Evolutionary conservation across 179 eudicot species (phyloP).

Genomic region (Pouteria campechiana): DNA sequence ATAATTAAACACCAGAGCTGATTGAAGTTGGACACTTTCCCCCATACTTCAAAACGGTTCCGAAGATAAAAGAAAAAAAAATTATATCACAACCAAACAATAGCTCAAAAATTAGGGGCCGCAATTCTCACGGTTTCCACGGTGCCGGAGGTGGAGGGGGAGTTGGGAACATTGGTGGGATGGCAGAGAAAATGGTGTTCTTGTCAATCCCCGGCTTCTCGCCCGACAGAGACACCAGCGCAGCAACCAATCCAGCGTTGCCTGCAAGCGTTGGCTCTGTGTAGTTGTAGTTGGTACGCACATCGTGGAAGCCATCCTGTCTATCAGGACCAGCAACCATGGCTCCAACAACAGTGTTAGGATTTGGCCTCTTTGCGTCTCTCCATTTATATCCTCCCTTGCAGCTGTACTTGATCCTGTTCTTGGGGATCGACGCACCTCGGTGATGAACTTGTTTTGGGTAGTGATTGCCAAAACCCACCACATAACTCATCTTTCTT

Average conservation of each 20-base stretch:
- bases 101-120: too few relatives aligned
- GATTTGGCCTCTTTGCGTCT: slow-evolving; percentile 64
- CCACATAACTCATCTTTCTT: slow-evolving; percentile 76
- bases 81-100: too few relatives aligned
- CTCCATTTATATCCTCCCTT: slow-evolving; percentile 96
- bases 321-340: slow-evolving; percentile 94
- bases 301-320: slow-evolving; percentile 78
- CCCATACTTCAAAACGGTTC: too few relatives aligned
- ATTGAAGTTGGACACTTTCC: too few relatives aligned
- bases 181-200: slow-evolving; percentile 93
- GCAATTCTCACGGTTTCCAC: slow-evolving; percentile 79
- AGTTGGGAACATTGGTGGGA: slow-evolving; percentile 85
- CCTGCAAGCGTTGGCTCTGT: slow-evolving; percentile 92
- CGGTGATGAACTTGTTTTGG: slow-evolving; percentile 86
- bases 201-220: slow-evolving; percentile 57
- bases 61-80: too few relatives aligned
- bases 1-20: too few relatives aligned
- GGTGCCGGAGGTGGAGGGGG: slow-evolving; percentile 97
- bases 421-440: slow-evolving; percentile 87
- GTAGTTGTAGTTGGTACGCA: slow-evolving; percentile 80
- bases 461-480: slow-evolving; percentile 59
- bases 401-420: slow-evolving; percentile 73
- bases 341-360: slow-evolving; percentile 72
- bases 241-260: slow-evolving; percentile 83
- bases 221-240: slow-evolving; percentile 82